Evolutionary conservation across 805 yeast species (phyloP).

Genomic region (Kodamaea kaohsiungensis): DNA sequence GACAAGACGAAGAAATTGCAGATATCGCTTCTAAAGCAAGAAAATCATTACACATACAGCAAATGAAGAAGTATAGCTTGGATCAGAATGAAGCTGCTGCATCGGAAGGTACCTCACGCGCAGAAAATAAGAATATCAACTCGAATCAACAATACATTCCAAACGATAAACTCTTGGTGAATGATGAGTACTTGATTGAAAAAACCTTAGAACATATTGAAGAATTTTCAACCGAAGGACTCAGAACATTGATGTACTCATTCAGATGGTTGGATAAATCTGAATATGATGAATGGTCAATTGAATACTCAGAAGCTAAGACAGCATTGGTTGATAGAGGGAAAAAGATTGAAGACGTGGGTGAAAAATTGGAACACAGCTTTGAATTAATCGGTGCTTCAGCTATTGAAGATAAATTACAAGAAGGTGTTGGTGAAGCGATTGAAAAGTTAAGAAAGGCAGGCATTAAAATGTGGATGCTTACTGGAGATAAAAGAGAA

Average conservation of each 20-base stretch:
- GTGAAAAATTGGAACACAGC: slow-evolving; percentile 68
- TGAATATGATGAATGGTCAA: slow-evolving; percentile 68
- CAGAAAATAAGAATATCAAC: not conserved
- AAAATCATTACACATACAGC: slow-evolving; percentile 60
- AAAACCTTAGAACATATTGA: slow-evolving; percentile 88
- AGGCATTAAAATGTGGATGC: slow-evolving; percentile 95
- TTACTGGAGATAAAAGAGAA: slow-evolving; percentile 97
- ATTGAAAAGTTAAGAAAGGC: slow-evolving; percentile 91
- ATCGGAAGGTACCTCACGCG: not conserved
- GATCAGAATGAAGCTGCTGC: slow-evolving; percentile 12
- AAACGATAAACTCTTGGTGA: slow-evolving; percentile 57
- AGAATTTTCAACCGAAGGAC: slow-evolving; percentile 92
- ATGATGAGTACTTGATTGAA: slow-evolving; percentile 78
- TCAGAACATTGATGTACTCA: slow-evolving; percentile 84
- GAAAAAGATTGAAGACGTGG: slow-evolving; percentile 65
- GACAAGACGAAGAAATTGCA: slow-evolving; percentile 53
- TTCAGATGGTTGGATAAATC: slow-evolving; percentile 65
- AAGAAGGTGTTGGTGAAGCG: slow-evolving; percentile 94
- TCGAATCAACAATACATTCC: slow-evolving; percentile 19
- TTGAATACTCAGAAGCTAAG: slow-evolving; percentile 70
- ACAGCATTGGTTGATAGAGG: slow-evolving; percentile 71
- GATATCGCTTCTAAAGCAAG: slow-evolving; percentile 55
- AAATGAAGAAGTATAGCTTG: slow-evolving; percentile 53
- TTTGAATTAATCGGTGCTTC: slow-evolving; percentile 84
- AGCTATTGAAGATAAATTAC: slow-evolving; percentile 95